Evolutionary conservation across 2,329 filamentous ascomycete genomes (phyloP).

Genomic region (Tetracladium maxilliforme): DNA sequence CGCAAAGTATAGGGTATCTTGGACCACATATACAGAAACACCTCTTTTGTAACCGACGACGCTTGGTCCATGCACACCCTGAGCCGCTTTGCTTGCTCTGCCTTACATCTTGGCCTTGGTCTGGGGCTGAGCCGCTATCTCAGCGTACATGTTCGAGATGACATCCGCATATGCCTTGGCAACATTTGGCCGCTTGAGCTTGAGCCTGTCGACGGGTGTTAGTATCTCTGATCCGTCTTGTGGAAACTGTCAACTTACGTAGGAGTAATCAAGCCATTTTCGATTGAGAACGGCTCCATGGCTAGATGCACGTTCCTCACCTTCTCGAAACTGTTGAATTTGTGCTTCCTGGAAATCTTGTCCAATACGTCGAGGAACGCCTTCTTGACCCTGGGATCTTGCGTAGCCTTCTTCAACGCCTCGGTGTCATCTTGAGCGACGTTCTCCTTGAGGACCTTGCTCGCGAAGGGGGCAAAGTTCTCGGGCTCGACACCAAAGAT

Average conservation of each 20-base stretch:
- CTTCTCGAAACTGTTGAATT: slow-evolving; percentile 84
- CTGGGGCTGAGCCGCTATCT: too few relatives aligned
- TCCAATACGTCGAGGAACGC: slow-evolving; percentile 70
- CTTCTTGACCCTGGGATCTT: slow-evolving; percentile 55
- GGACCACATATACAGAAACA: too few relatives aligned
- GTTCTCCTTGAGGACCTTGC: slow-evolving; percentile 55
- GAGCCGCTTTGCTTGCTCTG: too few relatives aligned
- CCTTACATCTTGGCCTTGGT: too few relatives aligned
- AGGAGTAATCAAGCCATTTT: slow-evolving; percentile 79
- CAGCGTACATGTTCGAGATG: slow-evolving; percentile 45
- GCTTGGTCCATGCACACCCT: too few relatives aligned
- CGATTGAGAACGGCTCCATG: slow-evolving; percentile 81
- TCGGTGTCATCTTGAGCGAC: slow-evolving; percentile 50
- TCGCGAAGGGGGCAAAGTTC: slow-evolving; percentile 67
- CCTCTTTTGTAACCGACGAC: too few relatives aligned
- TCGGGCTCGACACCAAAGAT: slow-evolving; percentile 83
- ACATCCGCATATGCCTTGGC: slow-evolving; percentile 44
- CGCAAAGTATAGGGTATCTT: too few relatives aligned
- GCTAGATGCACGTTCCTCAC: slow-evolving; percentile 62
- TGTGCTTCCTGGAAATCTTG: slow-evolving; percentile 63
- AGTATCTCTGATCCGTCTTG: slow-evolving; percentile 2
- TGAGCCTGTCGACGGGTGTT: slow-evolving; percentile 33
- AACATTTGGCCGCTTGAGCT: slow-evolving; percentile 55
- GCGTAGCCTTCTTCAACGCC: slow-evolving; percentile 50
- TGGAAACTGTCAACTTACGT: slow-evolving; percentile 44